Evolutionary conservation across 1,139 yeast species (phyloP).

Genomic region (Scheffersomyces segobiensis): DNA sequence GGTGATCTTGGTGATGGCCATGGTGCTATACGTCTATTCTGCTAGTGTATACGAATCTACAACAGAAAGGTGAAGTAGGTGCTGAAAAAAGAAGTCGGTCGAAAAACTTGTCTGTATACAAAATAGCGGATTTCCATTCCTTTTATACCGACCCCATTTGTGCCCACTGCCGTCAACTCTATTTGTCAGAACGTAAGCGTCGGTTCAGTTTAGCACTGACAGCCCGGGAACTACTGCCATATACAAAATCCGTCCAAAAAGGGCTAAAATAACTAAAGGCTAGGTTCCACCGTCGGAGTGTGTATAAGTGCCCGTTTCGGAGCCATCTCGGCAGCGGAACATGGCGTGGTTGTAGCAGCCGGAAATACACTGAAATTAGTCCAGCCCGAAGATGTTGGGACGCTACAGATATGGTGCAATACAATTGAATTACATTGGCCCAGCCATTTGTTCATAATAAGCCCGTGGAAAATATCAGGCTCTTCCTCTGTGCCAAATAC

Average conservation of each 20-base stretch:
- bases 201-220: not conserved
- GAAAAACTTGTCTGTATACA: not conserved
- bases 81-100: not conserved
- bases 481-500: not conserved
- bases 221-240: not conserved
- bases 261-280: not conserved
- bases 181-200: not conserved
- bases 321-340: not conserved
- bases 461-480: not conserved
- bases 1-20: conserved; percentile 50
- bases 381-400: not conserved
- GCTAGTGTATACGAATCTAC: not conserved
- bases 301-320: not conserved
- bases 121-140: not conserved
- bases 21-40: not conserved
- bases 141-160: not conserved
- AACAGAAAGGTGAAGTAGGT: not conserved
- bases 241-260: not conserved
- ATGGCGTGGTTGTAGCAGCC: not conserved
- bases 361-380: not conserved
- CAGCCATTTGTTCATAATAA: not conserved
- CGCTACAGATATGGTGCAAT: not conserved
- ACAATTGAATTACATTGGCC: not conserved
- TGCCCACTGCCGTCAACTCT: not conserved
- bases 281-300: not conserved